phyloP scores from a whole-genome alignment of 768 basidiomycete genomes.

The Thelephora ganbajun region DNA sequence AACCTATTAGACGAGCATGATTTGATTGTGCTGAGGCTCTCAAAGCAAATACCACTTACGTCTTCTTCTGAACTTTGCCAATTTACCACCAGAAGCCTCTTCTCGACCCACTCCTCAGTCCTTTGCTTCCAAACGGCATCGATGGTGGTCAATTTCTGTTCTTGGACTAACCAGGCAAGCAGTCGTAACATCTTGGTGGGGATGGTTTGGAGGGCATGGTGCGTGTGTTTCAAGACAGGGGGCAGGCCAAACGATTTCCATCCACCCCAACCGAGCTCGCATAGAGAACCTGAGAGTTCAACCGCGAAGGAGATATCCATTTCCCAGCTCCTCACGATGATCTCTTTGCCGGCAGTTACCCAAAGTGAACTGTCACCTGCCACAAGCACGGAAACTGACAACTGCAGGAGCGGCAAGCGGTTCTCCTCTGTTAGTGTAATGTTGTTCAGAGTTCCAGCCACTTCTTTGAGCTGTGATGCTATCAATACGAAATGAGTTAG shows the following conservation, averaged over 20 bases:
- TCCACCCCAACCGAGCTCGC: constrained; percentile 59
- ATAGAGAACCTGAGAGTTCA: constrained; percentile 43
- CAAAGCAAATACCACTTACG: constrained; percentile 17
- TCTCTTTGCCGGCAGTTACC: constrained; percentile 32
- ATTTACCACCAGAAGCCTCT: constrained; percentile 19
- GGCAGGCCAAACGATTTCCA: constrained; percentile 63
- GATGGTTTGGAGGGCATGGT: constrained; percentile 30
- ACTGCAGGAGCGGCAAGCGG: constrained; percentile 19
- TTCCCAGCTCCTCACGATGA: constrained; percentile 37
- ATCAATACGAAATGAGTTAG: not conserved
- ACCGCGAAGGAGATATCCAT: constrained; percentile 27
- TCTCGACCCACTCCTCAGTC: constrained; percentile 35
- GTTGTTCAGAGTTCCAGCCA: constrained; percentile 15
- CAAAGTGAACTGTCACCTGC: constrained; percentile 29
- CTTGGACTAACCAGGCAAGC: constrained; percentile 31
- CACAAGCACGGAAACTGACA: constrained; percentile 21
- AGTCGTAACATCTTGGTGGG: constrained; percentile 30
- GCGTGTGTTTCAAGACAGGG: constrained; percentile 35
- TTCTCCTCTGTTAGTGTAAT: constrained; percentile 16
- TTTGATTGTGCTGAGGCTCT: not conserved
- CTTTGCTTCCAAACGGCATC: constrained; percentile 47
- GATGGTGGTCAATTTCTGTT: constrained; percentile 39
- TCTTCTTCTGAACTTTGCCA: constrained; percentile 27
- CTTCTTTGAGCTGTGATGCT: constrained; percentile 24
- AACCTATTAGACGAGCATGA: constrained; percentile 20